A percentile compares a stretch with the other conserved stretches of the same genome.
Evolutionary conservation across 2,329 filamentous ascomycete species (phyloP).

Genomic region (Fusarium nisikadoi): DNA sequence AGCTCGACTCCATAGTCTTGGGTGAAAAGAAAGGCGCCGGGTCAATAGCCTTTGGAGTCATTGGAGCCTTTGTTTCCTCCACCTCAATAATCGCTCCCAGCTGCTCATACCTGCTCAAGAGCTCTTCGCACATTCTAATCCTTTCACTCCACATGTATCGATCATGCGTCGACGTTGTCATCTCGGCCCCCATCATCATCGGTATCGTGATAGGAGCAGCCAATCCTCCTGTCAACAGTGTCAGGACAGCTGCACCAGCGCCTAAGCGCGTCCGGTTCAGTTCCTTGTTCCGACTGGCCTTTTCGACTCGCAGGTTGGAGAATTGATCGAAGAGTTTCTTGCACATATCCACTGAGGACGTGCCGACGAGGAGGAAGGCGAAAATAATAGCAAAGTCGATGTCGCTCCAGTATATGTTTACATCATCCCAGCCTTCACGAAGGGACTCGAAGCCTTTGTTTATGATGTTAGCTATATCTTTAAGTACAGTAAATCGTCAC

Average conservation of each 20-base stretch:
- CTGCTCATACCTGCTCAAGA: neutral
- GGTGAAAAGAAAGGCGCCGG: neutral
- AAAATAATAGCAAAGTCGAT: slow-evolving; percentile 19
- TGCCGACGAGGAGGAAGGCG: slow-evolving; percentile 1
- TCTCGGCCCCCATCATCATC: neutral
- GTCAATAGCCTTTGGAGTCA: neutral
- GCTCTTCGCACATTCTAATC: neutral
- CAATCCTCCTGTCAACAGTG: neutral
- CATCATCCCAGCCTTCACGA: slow-evolving; percentile 1
- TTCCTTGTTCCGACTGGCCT: slow-evolving; percentile 8
- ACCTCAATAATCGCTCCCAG: neutral
- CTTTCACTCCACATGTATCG: neutral
- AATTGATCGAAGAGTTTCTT: slow-evolving; percentile 19
- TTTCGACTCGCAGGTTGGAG: neutral
- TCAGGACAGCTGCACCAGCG: slow-evolving; percentile 14
- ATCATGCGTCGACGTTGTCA: neutral
- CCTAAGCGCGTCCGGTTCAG: neutral
- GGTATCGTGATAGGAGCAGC: neutral
- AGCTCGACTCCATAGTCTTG: slow-evolving; percentile 1
- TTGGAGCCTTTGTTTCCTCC: neutral
- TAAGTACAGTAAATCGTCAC: too few species aligned
- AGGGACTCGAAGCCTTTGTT: slow-evolving; percentile 4
- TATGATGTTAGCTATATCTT: neutral
- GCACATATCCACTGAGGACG: neutral
- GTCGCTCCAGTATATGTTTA: slow-evolving; percentile 17